A percentile compares a stretch with the other conserved stretches of the same genome.
Evolutionary conservation across 148 eudicot species (phyloP).

Genomic region (Linanthus parryae): DNA sequence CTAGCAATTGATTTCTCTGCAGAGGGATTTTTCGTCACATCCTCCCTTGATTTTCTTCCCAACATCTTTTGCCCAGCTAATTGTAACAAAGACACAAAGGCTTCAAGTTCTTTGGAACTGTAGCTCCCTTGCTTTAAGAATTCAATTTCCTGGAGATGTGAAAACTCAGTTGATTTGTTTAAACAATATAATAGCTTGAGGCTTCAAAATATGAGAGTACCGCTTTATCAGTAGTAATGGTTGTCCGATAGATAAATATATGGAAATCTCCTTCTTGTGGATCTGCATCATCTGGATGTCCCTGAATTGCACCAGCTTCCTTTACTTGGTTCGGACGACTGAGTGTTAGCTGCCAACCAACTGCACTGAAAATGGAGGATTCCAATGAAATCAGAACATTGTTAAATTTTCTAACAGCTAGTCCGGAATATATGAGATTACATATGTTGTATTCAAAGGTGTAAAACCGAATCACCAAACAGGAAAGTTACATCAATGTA

Average conservation of each 20-base stretch:
- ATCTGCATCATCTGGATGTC: slow-evolving; percentile 19
- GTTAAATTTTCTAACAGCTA: too few species aligned
- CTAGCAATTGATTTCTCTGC: slow-evolving; percentile 61
- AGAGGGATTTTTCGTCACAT: slow-evolving; percentile 35
- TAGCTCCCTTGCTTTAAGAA: slow-evolving; percentile 79
- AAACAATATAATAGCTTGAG: not conserved
- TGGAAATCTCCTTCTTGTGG: slow-evolving; percentile 55
- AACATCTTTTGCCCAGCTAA: slow-evolving; percentile 52
- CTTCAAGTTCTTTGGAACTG: slow-evolving; percentile 74
- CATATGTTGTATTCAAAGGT: too few species aligned
- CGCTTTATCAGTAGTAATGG: slow-evolving; percentile 80
- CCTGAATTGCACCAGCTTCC: slow-evolving; percentile 24
- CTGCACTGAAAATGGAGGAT: slow-evolving; percentile 52
- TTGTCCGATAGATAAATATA: slow-evolving; percentile 81
- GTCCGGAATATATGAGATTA: too few species aligned
- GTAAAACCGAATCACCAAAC: not conserved
- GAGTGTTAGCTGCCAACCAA: slow-evolving; percentile 90
- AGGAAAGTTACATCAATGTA: not conserved
- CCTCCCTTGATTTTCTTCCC: slow-evolving; percentile 34
- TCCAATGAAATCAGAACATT: not conserved
- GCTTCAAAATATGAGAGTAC: slow-evolving; percentile 22
- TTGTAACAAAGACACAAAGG: slow-evolving; percentile 65
- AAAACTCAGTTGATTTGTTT: not conserved
- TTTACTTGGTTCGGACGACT: slow-evolving; percentile 39
- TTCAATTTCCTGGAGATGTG: slow-evolving; percentile 68